Evolutionary conservation across 2,329 filamentous ascomycete genomes (phyloP).

Genomic region (Cordyceps fumosorosea): DNA sequence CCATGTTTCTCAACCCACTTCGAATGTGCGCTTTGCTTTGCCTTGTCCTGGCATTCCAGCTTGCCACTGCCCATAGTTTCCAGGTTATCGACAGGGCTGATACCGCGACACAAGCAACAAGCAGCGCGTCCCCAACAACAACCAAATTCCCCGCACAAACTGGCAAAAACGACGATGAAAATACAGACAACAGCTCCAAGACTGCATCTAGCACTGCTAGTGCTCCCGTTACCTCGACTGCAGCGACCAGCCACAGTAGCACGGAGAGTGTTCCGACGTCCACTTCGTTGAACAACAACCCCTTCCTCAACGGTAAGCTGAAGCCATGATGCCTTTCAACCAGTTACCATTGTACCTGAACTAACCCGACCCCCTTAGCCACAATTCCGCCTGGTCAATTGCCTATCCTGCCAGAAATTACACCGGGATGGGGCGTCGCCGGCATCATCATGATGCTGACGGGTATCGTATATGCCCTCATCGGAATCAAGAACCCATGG

Average conservation of each 20-base stretch:
- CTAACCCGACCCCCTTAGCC: constrained; percentile 23
- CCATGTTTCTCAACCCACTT: constrained; percentile 29
- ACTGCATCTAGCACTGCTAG: background rate
- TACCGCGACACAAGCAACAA: constrained; percentile 1
- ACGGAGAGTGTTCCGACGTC: constrained; percentile 12
- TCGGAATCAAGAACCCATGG: constrained; percentile 77
- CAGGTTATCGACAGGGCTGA: constrained; percentile 27
- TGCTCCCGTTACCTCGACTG: background rate
- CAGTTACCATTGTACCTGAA: background rate
- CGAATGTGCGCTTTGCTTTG: constrained; percentile 33
- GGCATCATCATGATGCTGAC: constrained; percentile 69
- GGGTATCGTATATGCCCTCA: constrained; percentile 63
- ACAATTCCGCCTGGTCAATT: constrained; percentile 48
- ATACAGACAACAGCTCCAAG: background rate
- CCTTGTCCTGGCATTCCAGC: constrained; percentile 32
- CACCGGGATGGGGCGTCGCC: constrained; percentile 72
- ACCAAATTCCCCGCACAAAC: constrained; percentile 18
- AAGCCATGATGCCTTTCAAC: background rate
- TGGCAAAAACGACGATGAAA: background rate
- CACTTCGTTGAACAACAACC: constrained; percentile 23
- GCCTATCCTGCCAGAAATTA: constrained; percentile 67
- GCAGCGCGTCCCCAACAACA: constrained; percentile 14
- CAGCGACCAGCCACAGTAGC: background rate
- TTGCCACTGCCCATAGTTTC: constrained; percentile 28
- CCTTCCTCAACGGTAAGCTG: constrained; percentile 29